phyloP scores from a whole-genome alignment of 2,329 filamentous ascomycete species.

The Pseudogymnoascus sp. region DNA sequence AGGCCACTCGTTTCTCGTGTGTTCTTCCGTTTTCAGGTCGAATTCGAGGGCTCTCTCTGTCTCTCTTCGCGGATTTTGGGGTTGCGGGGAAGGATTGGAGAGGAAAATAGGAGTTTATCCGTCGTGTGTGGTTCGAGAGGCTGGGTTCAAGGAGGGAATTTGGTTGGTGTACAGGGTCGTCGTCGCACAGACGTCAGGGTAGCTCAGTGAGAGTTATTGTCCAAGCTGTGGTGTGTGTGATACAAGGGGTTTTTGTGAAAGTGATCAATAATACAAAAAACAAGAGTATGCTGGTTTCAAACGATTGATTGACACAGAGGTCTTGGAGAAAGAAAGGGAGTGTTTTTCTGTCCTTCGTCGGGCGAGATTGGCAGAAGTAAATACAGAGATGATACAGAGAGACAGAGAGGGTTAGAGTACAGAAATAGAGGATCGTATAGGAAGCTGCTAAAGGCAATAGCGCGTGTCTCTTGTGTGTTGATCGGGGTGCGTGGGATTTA shows the following conservation, averaged over 20 bases:
- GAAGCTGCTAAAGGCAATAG: slow-evolving; percentile 1
- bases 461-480: background rate
- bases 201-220: background rate
- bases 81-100: background rate
- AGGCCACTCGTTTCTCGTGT: background rate
- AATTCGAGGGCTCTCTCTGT: background rate
- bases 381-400: background rate
- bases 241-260: background rate
- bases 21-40: background rate
- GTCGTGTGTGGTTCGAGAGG: background rate
- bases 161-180: background rate
- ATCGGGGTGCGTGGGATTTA: background rate
- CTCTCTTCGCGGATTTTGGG: too few relatives aligned
- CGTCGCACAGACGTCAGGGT: background rate
- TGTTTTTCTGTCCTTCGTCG: background rate
- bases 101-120: background rate
- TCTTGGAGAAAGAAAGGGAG: background rate
- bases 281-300: background rate
- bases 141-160: background rate
- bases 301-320: background rate
- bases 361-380: background rate
- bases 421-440: background rate
- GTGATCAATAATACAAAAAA: background rate
- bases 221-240: background rate
- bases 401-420: background rate